Base-by-base conservation (phyloP, 306 rosid species). In the Psophocarpus tetragonolobus region DNA sequence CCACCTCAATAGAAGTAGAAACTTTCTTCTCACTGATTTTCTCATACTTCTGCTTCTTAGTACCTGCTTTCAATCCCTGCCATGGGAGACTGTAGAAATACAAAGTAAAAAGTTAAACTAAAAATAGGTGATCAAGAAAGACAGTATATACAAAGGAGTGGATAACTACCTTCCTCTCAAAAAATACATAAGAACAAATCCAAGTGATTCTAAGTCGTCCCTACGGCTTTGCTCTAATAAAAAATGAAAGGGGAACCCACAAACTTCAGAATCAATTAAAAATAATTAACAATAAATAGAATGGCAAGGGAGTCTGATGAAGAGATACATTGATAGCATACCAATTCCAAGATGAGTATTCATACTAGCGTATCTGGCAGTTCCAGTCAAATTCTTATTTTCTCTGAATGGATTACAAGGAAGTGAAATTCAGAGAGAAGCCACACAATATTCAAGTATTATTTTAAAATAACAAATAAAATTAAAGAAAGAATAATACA, bases 51-150 rank as follows among this genome's bases (percentile, higher is more conserved):
- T 92, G 99, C 79, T 92, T 95, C 88, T 92, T 92, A 42, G 90
- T 95, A 80, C 99, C 97, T 2, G 99, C 99, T 90, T 95, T 95
- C 82, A 95, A 76, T 75, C 99, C 99, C 91, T 95, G 99, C 99
- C 99, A 92, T 23, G 99, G 99, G 73, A 92, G 99, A 78, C 99
- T 95, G 78, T 18, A 79, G 68, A 82, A 76, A 84, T 18, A 57
- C 53, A 68, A 61, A 56, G 87, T 85, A 78, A 87, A 65, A 65
- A 63, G 48, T 47, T 17, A 42, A 81, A 61, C 48, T 21, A 42
- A 53, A 29, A 73, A 3, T 33, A 20, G 18, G 68, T 51, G 68
- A 72, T 60, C 73, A 1, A 58, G 65, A 36, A 62, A 64, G 42
- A 71, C 15, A 77, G 2, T 4, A 73, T 2, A 80, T n/a, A 80